Percentiles rank a stretch among this genome's conserved stretches.
Conservation (phyloP, 352 stramenopile species). For the Aphanomyces invadans region DNA sequence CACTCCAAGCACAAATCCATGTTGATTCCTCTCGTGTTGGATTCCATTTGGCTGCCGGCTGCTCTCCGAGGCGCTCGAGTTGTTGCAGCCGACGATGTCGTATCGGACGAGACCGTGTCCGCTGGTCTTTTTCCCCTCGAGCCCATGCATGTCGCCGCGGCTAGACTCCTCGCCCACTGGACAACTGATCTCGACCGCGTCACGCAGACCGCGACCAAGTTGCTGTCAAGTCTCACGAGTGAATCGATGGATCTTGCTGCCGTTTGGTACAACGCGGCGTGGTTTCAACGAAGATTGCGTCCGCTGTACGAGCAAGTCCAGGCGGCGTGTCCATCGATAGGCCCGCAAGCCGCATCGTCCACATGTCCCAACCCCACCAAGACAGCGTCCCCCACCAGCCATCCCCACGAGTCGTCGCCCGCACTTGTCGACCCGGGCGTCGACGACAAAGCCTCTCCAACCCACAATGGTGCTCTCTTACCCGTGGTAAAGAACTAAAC, state of each 20-base stretch:
- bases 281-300: neutral
- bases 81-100: neutral
- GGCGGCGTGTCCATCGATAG: neutral
- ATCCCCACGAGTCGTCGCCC: no score
- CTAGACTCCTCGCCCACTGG: neutral
- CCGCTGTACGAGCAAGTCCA: constrained; percentile 6
- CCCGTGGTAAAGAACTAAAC: constrained; percentile 72
- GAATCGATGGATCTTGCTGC: neutral
- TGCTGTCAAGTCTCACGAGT: neutral
- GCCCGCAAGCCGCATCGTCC: no score
- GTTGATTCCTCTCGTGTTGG: neutral
- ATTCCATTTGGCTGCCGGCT: constrained; percentile 1
- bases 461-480: no score
- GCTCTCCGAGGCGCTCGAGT: neutral
- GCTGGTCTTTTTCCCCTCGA: neutral
- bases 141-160: neutral
- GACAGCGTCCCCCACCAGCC: no score
- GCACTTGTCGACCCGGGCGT: no score
- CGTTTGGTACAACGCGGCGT: neutral
- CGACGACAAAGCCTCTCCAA: no score
- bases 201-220: neutral
- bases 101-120: neutral
- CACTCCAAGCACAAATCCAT: neutral
- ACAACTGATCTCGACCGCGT: neutral
- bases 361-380: no score